Base-by-base conservation (phyloP, 257 asterid species). In the Marsdenia floribunda region DNA sequence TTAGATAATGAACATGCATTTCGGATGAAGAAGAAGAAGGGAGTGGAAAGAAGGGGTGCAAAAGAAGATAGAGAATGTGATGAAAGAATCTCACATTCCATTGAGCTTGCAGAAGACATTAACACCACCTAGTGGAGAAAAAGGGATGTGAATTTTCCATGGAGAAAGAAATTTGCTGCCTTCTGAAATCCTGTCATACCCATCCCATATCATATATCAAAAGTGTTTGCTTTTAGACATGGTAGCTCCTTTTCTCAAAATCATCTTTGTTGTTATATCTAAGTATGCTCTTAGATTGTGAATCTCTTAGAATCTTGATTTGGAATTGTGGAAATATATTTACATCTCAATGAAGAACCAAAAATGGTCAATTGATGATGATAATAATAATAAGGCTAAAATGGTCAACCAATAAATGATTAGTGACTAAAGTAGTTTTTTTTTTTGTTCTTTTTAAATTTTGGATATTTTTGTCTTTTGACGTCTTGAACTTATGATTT, bases 1-100 rank as follows among this genome's bases (percentile, higher is more conserved):
- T 40, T 78, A 72, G 74, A 75, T 3, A 76, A 87, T 26, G 89
- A 74, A 49, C 76, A 16, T 68, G 86, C 72, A 7, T 77, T 75
- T 65, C 79, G 74, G 80, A 26, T 75, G 82, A 80, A 75, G 78
- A 74, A 77, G 82, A 80, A 78, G 78, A 74, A 77, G 19, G 75
- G 84, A 57, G 46, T 0, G 10, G 73, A 79, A 13, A 73, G 22
- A 13, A 73, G 22, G 33, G 76, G 47, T 37, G 5, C 50, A 35
- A 10, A 35, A 5, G 52, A 37, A 66, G 49, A 35, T 35, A 18
- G 4, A 35, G 46, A n/a, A 22, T 10, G 18, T n/a, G 70, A 53
- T 54, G 76, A 73, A 77, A 70, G 67, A 46, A n/a, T 37, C 7
- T 59, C 77, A 73, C 50, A 18, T 33, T 42, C 59, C 21, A 8